Evolutionary conservation across 371 early-diverging fungal species (phyloP), one percentile per base, ranked within the genome.

Genomic region (Rhizomucor miehei): DNA sequence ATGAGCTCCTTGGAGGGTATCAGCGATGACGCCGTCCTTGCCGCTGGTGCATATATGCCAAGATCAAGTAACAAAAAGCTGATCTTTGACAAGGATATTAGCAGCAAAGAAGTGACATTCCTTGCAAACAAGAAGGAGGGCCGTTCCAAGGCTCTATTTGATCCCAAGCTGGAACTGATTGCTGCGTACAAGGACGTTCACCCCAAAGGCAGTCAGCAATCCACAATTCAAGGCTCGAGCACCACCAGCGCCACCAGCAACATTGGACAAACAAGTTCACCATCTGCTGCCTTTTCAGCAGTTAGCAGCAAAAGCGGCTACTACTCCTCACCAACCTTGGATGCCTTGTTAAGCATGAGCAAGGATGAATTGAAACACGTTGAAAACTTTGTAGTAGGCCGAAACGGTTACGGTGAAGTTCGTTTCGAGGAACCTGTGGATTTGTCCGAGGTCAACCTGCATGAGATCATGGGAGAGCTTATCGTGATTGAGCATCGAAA

Each of bases 351-450:
- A 2, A 48, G 65, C 76, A 77, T 89, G 90, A 63, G 77, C 6
- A 81, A 83, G 23, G 82, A 78, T 1, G 83, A 90, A 51, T 79
- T 98, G n/a, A 78, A 82, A 19, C 56, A 60, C 0, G 89, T 96
- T 3, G 70, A 79, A 12, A 77, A 86, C 51, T 93, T 97, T 59
- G 76, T 74, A 23, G 88, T 94, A 10, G 87, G 88, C 2, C 72
- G 87, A 41, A 69, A 66, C 3, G 89, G 84, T 6, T 77, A 80
- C 48, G 98, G 97, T 16, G 79, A 84, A 59, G 82, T 97, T 24
- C 59, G 63, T 35, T 98, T 94, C 63, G 62, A 82, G 17, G 69
- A 80, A 45, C 83, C 91, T 3, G 96, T 98, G 0, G 92, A 98
- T 64, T 80, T 97, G 25, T 82, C 87, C 5, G 65, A 70, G 0